phyloP scores from a whole-genome alignment of 2,329 filamentous ascomycete species.

The Fonsecaea erecta region DNA sequence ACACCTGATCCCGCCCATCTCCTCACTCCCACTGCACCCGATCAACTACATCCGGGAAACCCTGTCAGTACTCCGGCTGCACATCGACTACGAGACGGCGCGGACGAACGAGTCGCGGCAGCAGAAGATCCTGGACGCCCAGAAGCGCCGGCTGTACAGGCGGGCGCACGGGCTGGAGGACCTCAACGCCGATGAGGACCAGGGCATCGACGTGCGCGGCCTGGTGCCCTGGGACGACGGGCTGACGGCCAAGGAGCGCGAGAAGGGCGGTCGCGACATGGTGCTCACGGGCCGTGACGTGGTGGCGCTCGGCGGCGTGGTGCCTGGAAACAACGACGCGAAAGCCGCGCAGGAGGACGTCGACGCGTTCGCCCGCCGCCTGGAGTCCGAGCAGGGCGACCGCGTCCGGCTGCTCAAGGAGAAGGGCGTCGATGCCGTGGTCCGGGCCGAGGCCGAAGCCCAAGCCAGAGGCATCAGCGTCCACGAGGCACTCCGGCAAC shows the following conservation, averaged over 20 bases:
- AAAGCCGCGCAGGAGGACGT: constrained; percentile 26
- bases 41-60: constrained; percentile 68
- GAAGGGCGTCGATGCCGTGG: constrained; percentile 5
- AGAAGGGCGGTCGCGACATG: constrained; percentile 39
- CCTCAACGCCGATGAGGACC: constrained; percentile 46
- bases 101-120: constrained; percentile 73
- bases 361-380: constrained; percentile 23
- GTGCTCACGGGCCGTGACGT: constrained; percentile 38
- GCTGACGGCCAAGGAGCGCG: constrained; percentile 46
- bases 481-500: background rate
- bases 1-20: constrained; percentile 74
- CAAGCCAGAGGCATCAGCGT: background rate
- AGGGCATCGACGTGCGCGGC: constrained; percentile 37
- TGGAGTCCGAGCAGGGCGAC: constrained; percentile 19
- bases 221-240: constrained; percentile 43
- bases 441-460: constrained; percentile 7
- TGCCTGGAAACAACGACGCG: constrained; percentile 21
- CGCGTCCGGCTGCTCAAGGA: constrained; percentile 7
- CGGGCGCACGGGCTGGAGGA: constrained; percentile 80
- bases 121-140: constrained; percentile 78
- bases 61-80: constrained; percentile 74
- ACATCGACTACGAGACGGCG: constrained; percentile 71
- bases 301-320: constrained; percentile 39
- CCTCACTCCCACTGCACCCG: constrained; percentile 71
- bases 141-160: constrained; percentile 83